phyloP scores from a whole-genome alignment of 345 rosid species.

The Carallia pectinifolia region DNA sequence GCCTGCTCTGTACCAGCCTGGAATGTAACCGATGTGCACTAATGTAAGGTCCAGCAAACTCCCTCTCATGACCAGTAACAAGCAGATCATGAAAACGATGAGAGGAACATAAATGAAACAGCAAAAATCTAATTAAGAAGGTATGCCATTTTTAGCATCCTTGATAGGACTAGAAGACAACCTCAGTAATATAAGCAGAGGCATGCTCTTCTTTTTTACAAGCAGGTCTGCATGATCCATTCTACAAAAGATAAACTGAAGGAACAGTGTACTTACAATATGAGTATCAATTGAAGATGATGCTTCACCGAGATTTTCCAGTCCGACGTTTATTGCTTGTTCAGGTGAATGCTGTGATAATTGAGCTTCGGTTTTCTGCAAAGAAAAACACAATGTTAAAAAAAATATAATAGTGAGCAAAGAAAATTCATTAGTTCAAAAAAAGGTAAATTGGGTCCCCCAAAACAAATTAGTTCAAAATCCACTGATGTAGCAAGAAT shows the following conservation, averaged over 20 bases:
- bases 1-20: slow-evolving; percentile 40
- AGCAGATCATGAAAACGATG: slow-evolving; percentile 1
- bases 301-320: slow-evolving; percentile 26
- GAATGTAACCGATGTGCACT: slow-evolving; percentile 2
- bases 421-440: slow-evolving; percentile 6
- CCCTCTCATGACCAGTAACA: not conserved
- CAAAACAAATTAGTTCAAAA: not conserved
- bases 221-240: not conserved
- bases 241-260: not conserved
- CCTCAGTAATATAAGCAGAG: not conserved
- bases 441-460: not conserved
- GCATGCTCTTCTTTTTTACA: not conserved
- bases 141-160: not conserved
- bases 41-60: slow-evolving; percentile 1
- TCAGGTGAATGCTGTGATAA: slow-evolving; percentile 31
- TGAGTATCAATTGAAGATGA: slow-evolving; percentile 20
- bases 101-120: not conserved
- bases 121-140: slow-evolving; percentile 7
- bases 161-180: not conserved
- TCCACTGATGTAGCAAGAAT: slow-evolving; percentile 1
- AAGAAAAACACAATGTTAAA: not conserved
- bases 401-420: not conserved
- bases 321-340: slow-evolving; percentile 26
- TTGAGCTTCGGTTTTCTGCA: slow-evolving; percentile 38
- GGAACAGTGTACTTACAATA: slow-evolving; percentile 29